Base-by-base conservation (phyloP, 345 rosid genomes). In the Raphanus raphanistrum region DNA sequence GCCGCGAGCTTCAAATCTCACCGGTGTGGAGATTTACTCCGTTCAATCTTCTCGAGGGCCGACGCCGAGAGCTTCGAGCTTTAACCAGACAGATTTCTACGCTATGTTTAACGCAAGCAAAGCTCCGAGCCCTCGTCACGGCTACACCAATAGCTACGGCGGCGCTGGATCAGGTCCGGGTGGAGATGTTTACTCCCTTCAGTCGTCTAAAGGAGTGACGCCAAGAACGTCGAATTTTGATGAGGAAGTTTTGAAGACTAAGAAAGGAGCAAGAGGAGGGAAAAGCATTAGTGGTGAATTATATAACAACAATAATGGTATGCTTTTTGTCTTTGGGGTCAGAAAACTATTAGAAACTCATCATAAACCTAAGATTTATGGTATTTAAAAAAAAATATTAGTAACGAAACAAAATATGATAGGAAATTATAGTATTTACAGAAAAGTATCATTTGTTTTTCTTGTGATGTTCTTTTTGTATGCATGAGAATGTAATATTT, bases 1-100 rank as follows among this genome's bases (percentile, higher is more conserved):
- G 0, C 97, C 97, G 0, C 81, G 97, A 71, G 90, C 89, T 26
- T 92, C 97, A 2, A 90, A 92, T 66, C 90, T 92, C 29, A 92
- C 97, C 1, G 92, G 87, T 0, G 93, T 90, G 0, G 97, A 92
- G 83, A 92, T 92, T 28, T 92, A 90, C 72, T 90, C 95, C 0
- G 90, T 87, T 15, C 92, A 88, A 71, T 90, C 97, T 0, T 92
- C 97, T 0, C 66, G 95, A 33, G 95, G 88, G 70, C 97, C 95
- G 8, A 90, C 97, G 2, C 97, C 97, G 0, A 85, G 97, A 68
- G 95, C 93, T 25, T 92, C 97, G 1, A 92, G 97, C 80, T 92
- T 92, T 75, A 92, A 92, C 67, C 97, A 92, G 68, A 82, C 87
- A 0, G 95, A 92, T 75, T 92, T 90, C 67, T 88, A 92, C 71